phyloP scores from a whole-genome alignment of 2,329 filamentous ascomycete genomes.

The Talaromyces sp. region DNA sequence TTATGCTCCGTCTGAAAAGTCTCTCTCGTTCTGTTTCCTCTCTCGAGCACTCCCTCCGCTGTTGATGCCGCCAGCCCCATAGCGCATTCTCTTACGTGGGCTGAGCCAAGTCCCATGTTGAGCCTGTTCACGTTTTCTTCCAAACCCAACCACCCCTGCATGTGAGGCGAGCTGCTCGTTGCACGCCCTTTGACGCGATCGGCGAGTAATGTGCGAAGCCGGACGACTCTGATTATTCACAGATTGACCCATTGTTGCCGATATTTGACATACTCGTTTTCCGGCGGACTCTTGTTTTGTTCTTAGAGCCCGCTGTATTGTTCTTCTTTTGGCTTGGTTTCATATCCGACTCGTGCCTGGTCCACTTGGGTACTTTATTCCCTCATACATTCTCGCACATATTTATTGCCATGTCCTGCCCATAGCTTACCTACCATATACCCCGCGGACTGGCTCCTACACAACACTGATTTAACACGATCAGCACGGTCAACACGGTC shows the following conservation, averaged over 20 bases:
- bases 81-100: not conserved
- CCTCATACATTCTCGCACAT: not conserved
- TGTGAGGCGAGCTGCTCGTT: slow-evolving; percentile 12
- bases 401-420: slow-evolving; percentile 24
- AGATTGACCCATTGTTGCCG: not conserved
- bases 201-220: slow-evolving; percentile 12
- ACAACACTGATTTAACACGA: not conserved
- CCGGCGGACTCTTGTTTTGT: not conserved
- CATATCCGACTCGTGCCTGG: not conserved
- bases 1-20: not conserved
- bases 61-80: not conserved
- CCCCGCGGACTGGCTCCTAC: not conserved
- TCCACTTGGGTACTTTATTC: slow-evolving; percentile 7
- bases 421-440: slow-evolving; percentile 22
- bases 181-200: slow-evolving; percentile 7
- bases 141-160: not conserved
- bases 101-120: not conserved
- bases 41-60: not conserved
- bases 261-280: not conserved
- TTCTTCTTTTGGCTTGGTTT: not conserved
- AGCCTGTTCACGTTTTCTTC: not conserved
- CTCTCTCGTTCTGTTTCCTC: not conserved
- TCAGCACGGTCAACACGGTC: not conserved
- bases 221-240: slow-evolving; percentile 5
- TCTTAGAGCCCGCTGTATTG: not conserved